A percentile compares a stretch with the other conserved stretches of the same genome.
Conservation (phyloP, 495 filamentous ascomycete genomes). For the Opeltia flavorubescens region DNA sequence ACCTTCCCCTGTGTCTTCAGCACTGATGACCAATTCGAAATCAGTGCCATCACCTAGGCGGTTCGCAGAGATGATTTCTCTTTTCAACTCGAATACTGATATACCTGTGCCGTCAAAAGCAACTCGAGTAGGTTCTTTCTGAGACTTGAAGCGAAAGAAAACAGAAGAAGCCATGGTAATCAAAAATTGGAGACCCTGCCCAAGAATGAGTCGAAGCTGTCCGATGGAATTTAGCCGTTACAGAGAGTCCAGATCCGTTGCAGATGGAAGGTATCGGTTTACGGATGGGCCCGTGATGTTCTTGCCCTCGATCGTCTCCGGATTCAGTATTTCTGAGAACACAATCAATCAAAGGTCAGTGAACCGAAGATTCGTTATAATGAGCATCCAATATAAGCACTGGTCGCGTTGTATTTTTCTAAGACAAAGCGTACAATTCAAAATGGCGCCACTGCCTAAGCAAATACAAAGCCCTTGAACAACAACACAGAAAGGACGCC, state of each 20-base stretch:
- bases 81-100: slow-evolving; percentile 94
- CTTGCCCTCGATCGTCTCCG: background rate
- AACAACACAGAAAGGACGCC: background rate
- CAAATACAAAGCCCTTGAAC: background rate
- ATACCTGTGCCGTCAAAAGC: slow-evolving; percentile 97
- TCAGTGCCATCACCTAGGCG: slow-evolving; percentile 93
- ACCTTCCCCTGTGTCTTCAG: slow-evolving; percentile 87
- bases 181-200: background rate
- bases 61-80: slow-evolving; percentile 90
- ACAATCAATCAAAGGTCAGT: background rate
- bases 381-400: background rate
- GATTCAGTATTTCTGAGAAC: background rate
- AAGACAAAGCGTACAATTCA: background rate
- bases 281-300: background rate
- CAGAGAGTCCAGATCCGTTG: too few species aligned
- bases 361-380: background rate
- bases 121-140: slow-evolving; percentile 86
- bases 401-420: slow-evolving; percentile 2
- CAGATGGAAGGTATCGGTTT: too few species aligned
- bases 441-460: background rate
- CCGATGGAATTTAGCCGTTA: background rate
- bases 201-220: background rate
- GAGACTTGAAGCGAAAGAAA: slow-evolving; percentile 99
- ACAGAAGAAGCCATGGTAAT: slow-evolving; percentile 86
- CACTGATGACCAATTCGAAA: slow-evolving; percentile 87